These are phyloP conservation scores for Vitis hybrid DNA, from an alignment of 177 flowering plant species.

Conservation along the genomic window DNA sequence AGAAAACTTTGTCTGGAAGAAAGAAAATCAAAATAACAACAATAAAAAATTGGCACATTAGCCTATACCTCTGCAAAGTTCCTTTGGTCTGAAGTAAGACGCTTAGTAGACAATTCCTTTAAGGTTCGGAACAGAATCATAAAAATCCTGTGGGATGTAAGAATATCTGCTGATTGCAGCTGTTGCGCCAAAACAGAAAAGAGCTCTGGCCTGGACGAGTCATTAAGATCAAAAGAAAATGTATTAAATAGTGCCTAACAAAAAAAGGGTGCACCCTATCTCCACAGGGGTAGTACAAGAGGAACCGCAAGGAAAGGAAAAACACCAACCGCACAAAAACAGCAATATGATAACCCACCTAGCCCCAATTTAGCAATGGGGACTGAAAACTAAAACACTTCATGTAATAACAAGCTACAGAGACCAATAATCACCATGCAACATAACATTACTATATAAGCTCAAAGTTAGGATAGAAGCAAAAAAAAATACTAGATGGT, in stretches of 20 bases:
- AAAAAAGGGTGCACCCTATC: no score
- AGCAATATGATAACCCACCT: no score
- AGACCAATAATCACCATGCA: no score
- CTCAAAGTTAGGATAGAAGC: not conserved
- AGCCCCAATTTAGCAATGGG: no score
- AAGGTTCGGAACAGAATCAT: slow-evolving; percentile 82
- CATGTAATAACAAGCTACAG: no score
- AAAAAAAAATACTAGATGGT: not conserved
- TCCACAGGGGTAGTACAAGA: no score
- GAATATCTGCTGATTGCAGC: slow-evolving; percentile 79
- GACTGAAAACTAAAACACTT: no score
- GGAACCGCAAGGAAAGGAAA: no score
- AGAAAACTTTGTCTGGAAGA: not conserved
- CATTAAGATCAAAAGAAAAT: slow-evolving; percentile 12
- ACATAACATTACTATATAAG: no score
- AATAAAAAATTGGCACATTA: not conserved
- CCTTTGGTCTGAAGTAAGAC: slow-evolving; percentile 78
- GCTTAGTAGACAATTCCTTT: slow-evolving; percentile 90
- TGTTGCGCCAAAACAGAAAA: slow-evolving; percentile 73
- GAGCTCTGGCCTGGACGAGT: slow-evolving; percentile 77
- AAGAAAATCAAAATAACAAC: not conserved
- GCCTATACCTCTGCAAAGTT: slow-evolving; percentile 74
- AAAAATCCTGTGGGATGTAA: slow-evolving; percentile 81
- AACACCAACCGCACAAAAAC: no score
- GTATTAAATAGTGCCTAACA: no score